Conservation (phyloP, 2,329 filamentous ascomycete genomes). For the Nothophoma quercina region DNA sequence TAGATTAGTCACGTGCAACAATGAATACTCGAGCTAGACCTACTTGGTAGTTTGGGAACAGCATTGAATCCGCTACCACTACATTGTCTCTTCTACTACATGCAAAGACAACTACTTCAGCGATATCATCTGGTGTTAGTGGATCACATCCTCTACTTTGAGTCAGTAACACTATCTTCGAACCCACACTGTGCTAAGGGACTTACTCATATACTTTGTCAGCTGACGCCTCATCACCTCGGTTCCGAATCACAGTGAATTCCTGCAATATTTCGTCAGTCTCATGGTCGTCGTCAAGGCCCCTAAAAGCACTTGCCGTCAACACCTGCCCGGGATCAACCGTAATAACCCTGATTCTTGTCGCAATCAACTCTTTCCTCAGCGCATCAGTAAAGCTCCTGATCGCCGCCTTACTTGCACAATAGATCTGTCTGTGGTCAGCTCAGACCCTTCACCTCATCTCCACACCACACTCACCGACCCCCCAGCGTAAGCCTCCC, state of each 20-base stretch:
- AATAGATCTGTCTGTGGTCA: slow-evolving; percentile 63
- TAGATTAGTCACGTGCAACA: too few relatives aligned
- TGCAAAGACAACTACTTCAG: slow-evolving; percentile 86
- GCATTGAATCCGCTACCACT: slow-evolving; percentile 80
- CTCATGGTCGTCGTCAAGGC: too few relatives aligned
- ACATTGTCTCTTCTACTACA: slow-evolving; percentile 84
- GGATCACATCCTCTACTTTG: slow-evolving; percentile 65
- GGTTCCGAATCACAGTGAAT: slow-evolving; percentile 84
- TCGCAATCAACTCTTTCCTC: slow-evolving; percentile 80
- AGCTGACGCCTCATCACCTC: slow-evolving; percentile 84
- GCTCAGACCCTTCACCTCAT: not conserved
- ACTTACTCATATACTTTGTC: slow-evolving; percentile 78
- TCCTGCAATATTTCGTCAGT: slow-evolving; percentile 54
- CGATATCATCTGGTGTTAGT: slow-evolving; percentile 84
- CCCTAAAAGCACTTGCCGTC: slow-evolving; percentile 57
- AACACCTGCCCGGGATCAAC: slow-evolving; percentile 91
- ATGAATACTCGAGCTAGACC: slow-evolving; percentile 35
- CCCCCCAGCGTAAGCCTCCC: slow-evolving; percentile 82
- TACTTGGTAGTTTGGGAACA: slow-evolving; percentile 88
- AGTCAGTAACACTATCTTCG: slow-evolving; percentile 10
- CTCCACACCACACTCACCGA: slow-evolving; percentile 49
- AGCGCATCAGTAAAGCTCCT: slow-evolving; percentile 81
- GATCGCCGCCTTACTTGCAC: slow-evolving; percentile 88
- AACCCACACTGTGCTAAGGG: not conserved
- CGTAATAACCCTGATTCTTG: slow-evolving; percentile 80